A percentile compares a stretch with the other conserved stretches of the same genome.
Evolutionary conservation across 179 eudicot species (phyloP).

Genomic region (Sideroxylon spinosum): DNA sequence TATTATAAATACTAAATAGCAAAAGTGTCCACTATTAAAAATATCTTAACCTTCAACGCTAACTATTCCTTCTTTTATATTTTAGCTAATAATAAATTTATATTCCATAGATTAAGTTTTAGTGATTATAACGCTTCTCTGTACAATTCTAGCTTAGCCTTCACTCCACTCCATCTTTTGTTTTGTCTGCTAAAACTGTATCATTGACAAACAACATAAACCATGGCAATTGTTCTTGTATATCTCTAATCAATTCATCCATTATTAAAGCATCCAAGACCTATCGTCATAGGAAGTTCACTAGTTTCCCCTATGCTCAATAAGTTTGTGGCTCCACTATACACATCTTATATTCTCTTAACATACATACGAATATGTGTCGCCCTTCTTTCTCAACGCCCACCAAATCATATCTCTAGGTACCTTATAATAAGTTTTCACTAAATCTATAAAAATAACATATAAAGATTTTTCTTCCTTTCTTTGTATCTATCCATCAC

Average conservation of each 20-base stretch:
- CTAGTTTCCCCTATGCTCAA: background rate
- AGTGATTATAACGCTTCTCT: background rate
- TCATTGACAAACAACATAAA: background rate
- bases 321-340: background rate
- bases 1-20: too few relatives aligned
- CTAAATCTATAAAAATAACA: background rate
- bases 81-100: background rate
- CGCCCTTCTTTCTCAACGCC: background rate
- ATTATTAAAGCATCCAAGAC: background rate
- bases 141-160: background rate
- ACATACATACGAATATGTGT: background rate
- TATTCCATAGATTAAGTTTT: background rate
- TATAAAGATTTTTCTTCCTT: background rate
- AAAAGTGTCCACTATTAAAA: too few relatives aligned
- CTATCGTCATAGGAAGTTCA: background rate
- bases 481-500: background rate
- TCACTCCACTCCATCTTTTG: background rate
- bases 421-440: background rate
- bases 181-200: background rate
- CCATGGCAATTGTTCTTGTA: background rate
- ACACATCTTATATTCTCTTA: background rate
- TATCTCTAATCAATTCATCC: background rate
- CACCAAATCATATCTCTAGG: background rate
- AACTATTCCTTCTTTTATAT: background rate
- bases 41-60: too few relatives aligned